These are phyloP conservation scores for Diaporthe eres DNA, from an alignment of 2,329 filamentous ascomycete species.

Conservation along the genomic window DNA sequence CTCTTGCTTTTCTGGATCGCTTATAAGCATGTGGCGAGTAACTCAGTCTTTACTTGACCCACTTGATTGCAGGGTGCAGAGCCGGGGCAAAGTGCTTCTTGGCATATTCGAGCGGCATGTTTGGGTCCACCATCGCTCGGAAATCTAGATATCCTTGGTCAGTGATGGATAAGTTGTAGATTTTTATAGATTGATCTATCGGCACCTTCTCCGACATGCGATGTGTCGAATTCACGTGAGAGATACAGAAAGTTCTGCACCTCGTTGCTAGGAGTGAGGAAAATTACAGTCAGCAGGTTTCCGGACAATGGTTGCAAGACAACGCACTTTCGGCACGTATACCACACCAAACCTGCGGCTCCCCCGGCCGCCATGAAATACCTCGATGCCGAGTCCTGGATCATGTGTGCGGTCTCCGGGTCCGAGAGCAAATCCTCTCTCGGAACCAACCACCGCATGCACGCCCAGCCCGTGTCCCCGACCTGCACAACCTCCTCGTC, in stretches of 20 bases:
- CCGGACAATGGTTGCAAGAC: no score
- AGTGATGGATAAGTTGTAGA: background rate
- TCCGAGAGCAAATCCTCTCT: conserved; percentile 16
- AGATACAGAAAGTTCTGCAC: conserved; percentile 32
- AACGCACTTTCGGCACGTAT: conserved; percentile 25
- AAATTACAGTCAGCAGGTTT: background rate
- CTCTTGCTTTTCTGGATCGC: background rate
- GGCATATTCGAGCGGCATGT: conserved; percentile 21
- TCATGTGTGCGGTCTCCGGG: conserved; percentile 8
- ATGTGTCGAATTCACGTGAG: conserved; percentile 25
- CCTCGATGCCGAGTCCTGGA: conserved; percentile 18
- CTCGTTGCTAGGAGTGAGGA: background rate
- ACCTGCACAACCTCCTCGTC: conserved; percentile 14
- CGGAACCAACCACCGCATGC: conserved; percentile 29
- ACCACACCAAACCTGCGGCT: conserved; percentile 27
- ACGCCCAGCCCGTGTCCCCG: conserved; percentile 28
- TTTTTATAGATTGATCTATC: no score
- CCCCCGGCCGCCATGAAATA: conserved; percentile 26
- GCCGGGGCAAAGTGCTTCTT: conserved; percentile 16
- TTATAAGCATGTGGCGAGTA: background rate
- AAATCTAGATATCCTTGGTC: background rate
- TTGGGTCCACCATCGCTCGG: conserved; percentile 22
- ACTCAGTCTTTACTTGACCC: background rate
- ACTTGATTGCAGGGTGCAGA: conserved; percentile 6
- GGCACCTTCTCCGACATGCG: conserved; percentile 24